Conservation (phyloP, 2,329 filamentous ascomycete genomes). For the Pleurostoma richardsiae region DNA sequence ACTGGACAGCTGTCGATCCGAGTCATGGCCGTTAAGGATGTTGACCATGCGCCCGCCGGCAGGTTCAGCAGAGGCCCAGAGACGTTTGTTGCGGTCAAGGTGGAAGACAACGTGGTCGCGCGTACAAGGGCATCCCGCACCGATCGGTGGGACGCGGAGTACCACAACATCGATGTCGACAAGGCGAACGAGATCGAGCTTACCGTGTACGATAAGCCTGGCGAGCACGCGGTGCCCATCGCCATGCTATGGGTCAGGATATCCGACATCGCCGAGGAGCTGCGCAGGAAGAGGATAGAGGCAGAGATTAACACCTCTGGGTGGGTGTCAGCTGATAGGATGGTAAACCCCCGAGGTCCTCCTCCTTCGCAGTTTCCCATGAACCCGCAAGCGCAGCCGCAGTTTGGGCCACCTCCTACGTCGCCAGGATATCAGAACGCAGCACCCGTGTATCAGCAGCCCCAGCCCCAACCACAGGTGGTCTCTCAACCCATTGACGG, state of each 20-base stretch:
- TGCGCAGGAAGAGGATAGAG: conserved; percentile 95
- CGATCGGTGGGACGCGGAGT: conserved; percentile 88
- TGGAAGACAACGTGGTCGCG: conserved; percentile 88
- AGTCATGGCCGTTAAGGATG: conserved; percentile 85
- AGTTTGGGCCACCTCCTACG: conserved; percentile 39
- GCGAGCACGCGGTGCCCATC: conserved; percentile 86
- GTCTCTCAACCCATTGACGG: conserved; percentile 69
- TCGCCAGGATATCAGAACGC: conserved; percentile 28
- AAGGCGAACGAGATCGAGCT: conserved; percentile 98
- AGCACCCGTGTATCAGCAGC: conserved; percentile 17
- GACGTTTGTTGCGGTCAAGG: conserved; percentile 93
- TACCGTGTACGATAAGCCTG: conserved; percentile 93
- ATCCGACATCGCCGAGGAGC: conserved; percentile 95
- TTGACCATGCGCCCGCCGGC: conserved; percentile 83
- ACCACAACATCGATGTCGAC: conserved; percentile 89
- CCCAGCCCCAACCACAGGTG: conserved; percentile 42
- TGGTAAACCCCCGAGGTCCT: conserved; percentile 54
- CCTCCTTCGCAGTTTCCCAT: conserved; percentile 55
- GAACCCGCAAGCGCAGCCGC: conserved; percentile 35
- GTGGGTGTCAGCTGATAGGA: conserved; percentile 96
- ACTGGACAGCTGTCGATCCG: conserved; percentile 85
- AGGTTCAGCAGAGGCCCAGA: conserved; percentile 87
- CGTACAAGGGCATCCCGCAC: conserved; percentile 79
- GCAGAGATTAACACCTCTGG: conserved; percentile 90
- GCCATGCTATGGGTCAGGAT: conserved; percentile 95